phyloP scores from a whole-genome alignment of 23 red algal genomes.

The Pyropia haitanensis region DNA sequence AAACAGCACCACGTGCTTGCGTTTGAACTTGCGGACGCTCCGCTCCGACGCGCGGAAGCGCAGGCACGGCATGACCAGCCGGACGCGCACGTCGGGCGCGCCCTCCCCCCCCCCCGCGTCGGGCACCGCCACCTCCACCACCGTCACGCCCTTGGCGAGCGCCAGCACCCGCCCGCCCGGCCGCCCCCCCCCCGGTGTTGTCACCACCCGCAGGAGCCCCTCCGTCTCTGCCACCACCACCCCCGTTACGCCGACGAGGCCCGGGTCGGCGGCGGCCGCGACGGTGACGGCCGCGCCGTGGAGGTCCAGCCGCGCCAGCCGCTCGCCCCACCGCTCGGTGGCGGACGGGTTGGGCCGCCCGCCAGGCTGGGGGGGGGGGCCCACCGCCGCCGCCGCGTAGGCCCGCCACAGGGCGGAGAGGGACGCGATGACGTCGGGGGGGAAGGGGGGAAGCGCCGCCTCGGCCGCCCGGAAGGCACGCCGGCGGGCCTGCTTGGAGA shows the following conservation, averaged over 20 bases:
- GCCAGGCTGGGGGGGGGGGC: no score
- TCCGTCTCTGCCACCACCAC: conserved; percentile 47
- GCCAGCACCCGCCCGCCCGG: conserved; percentile 16
- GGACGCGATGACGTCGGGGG: no score
- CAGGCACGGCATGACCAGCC: conserved; percentile 20
- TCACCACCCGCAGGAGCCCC: conserved; percentile 27
- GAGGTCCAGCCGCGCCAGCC: conserved; percentile 42
- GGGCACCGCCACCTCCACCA: conserved; percentile 12
- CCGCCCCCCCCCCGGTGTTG: not conserved
- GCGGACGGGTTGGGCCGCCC: no score
- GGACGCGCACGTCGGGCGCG: conserved; percentile 6
- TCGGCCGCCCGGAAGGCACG: no score
- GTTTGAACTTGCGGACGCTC: conserved; percentile 44
- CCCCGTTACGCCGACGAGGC: conserved; percentile 29
- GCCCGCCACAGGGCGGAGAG: no score
- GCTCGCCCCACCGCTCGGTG: conserved; percentile 11
- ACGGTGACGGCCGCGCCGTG: conserved; percentile 32
- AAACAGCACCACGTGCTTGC: no score
- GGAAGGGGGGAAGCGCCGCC: no score
- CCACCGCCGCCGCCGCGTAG: no score
- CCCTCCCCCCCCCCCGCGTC: conserved; percentile 9
- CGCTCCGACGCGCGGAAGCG: conserved; percentile 37
- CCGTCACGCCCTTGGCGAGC: conserved; percentile 25
- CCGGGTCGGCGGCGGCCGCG: conserved; percentile 18
- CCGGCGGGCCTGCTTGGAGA: no score